Percentiles rank a stretch among this genome's conserved stretches.
These are phyloP conservation scores for Metrosideros polymorpha DNA, from an alignment of 441 rosid genomes.

Conservation along the genomic window DNA sequence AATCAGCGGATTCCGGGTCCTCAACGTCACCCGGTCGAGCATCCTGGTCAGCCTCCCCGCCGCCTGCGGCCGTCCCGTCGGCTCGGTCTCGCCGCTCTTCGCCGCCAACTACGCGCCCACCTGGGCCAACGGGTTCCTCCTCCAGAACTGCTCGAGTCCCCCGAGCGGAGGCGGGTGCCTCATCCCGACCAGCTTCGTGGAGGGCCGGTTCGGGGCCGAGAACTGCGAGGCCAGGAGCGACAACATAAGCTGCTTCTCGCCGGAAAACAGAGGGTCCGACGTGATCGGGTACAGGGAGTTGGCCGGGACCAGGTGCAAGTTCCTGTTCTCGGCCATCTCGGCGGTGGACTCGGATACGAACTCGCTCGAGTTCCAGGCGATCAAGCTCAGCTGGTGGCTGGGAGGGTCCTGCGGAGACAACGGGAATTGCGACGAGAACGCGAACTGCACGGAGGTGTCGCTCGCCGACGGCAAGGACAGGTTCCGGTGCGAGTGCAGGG, in stretches of 20 bases:
- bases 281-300: background rate
- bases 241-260: constrained; percentile 1
- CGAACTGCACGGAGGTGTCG: background rate
- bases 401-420: background rate
- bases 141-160: background rate
- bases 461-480: background rate
- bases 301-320: background rate
- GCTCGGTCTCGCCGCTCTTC: background rate
- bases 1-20: background rate
- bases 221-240: background rate
- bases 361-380: constrained; percentile 3
- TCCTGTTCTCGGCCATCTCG: background rate
- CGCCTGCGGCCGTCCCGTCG: background rate
- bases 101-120: background rate
- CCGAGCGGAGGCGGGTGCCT: background rate
- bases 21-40: constrained; percentile 2
- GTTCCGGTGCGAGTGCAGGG: background rate
- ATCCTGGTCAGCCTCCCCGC: constrained; percentile 5
- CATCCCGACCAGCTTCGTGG: background rate
- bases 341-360: background rate
- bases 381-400: constrained; percentile 11
- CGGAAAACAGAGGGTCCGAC: background rate
- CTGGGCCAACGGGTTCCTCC: constrained; percentile 4
- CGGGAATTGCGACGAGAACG: background rate
- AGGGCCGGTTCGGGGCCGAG: background rate